Evolutionary conservation across 1,139 yeast genomes (phyloP).

Genomic region (Meyerozyma athensensis): DNA sequence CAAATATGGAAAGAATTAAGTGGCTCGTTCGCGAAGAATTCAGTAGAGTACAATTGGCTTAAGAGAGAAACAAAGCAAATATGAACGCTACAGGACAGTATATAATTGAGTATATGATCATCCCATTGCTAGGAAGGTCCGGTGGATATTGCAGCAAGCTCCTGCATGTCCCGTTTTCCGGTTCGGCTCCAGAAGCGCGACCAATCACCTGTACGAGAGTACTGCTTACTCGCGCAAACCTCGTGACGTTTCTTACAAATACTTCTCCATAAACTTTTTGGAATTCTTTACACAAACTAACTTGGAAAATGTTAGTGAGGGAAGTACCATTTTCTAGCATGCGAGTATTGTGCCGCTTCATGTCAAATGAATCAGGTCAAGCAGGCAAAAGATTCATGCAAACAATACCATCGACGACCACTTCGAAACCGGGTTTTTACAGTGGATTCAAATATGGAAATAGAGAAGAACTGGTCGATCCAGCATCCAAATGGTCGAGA

Average conservation of each 20-base stretch:
- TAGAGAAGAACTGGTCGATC: constrained; percentile 8
- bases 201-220: background rate
- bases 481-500: constrained; percentile 20
- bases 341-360: constrained; percentile 19
- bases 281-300: too few species aligned
- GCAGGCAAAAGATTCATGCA: constrained; percentile 39
- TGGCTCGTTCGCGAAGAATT: constrained; percentile 43
- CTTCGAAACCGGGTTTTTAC: constrained; percentile 20
- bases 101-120: background rate
- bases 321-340: too few species aligned
- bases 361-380: constrained; percentile 24
- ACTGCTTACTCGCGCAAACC: constrained; percentile 1
- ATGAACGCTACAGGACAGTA: background rate
- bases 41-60: constrained; percentile 66
- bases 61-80: constrained; percentile 53
- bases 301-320: too few species aligned
- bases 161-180: background rate
- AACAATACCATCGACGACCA: constrained; percentile 29
- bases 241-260: constrained; percentile 2
- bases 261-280: too few species aligned
- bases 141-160: background rate
- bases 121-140: too few species aligned
- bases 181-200: background rate
- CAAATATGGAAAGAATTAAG: constrained; percentile 55
- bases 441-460: constrained; percentile 25